A percentile compares a stretch with the other conserved stretches of the same genome.
These are phyloP conservation scores for Pharnaceum exiguum DNA, from an alignment of 148 eudicot genomes.

Conservation along the genomic window DNA sequence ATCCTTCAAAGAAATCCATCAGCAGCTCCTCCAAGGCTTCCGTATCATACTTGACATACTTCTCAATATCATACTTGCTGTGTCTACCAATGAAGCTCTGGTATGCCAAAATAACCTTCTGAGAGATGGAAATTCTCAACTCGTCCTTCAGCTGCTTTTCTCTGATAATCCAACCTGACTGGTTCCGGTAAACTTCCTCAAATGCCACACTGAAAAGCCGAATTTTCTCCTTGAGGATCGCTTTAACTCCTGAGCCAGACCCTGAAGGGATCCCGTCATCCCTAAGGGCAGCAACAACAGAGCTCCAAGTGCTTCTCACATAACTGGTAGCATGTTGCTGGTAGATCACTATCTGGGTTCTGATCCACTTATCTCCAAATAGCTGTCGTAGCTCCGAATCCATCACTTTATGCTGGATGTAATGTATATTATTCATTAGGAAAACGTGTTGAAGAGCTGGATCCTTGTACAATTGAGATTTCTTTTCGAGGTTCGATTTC, in stretches of 20 bases:
- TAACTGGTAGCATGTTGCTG: slow-evolving; percentile 63
- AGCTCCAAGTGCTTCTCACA: slow-evolving; percentile 59
- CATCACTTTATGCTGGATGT: slow-evolving; percentile 56
- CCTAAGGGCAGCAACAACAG: slow-evolving; percentile 35
- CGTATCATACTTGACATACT: slow-evolving; percentile 55
- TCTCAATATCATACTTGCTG: slow-evolving; percentile 33
- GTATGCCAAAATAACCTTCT: slow-evolving; percentile 58
- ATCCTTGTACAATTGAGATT: slow-evolving; percentile 56
- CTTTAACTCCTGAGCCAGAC: slow-evolving; percentile 29
- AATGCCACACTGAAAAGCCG: slow-evolving; percentile 47
- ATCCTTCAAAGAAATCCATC: slow-evolving; percentile 65
- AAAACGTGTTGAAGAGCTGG: slow-evolving; percentile 50
- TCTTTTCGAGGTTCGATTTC: slow-evolving; percentile 50
- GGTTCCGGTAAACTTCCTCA: slow-evolving; percentile 58
- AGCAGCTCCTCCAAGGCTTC: slow-evolving; percentile 53
- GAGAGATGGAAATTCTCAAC: slow-evolving; percentile 44
- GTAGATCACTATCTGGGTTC: slow-evolving; percentile 29
- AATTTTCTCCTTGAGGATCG: slow-evolving; percentile 42
- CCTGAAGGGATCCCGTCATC: slow-evolving; percentile 42
- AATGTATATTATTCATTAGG: slow-evolving; percentile 72
- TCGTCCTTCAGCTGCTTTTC: slow-evolving; percentile 61
- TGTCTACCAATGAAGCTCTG: slow-evolving; percentile 40
- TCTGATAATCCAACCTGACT: slow-evolving; percentile 55
- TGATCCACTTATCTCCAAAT: slow-evolving; percentile 67
- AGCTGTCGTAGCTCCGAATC: slow-evolving; percentile 30